Percentiles rank a stretch among this genome's conserved stretches.
Evolutionary conservation across 768 basidiomycete species (phyloP).

Genomic region (Trametes gibbosa): DNA sequence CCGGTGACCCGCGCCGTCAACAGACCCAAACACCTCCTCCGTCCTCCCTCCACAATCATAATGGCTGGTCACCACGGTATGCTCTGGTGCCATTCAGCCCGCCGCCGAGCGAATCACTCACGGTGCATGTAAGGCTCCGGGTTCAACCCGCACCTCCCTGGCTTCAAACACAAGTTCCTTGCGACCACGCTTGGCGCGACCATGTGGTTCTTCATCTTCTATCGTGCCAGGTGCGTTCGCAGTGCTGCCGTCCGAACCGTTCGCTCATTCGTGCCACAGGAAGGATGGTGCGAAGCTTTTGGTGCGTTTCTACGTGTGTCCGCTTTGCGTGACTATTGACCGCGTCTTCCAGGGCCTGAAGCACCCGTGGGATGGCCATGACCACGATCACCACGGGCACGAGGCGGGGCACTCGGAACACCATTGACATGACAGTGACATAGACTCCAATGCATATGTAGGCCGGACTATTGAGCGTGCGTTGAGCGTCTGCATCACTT

Average conservation of each 20-base stretch:
- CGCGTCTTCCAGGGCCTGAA: constrained; percentile 29
- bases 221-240: constrained; percentile 76
- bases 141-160: constrained; percentile 86
- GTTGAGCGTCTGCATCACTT: no score
- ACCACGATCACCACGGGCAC: constrained; percentile 43
- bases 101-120: no score
- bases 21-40: constrained; percentile 16
- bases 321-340: neutral
- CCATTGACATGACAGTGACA: constrained; percentile 30
- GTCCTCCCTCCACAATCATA: constrained; percentile 25
- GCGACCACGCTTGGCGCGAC: constrained; percentile 85
- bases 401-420: constrained; percentile 37
- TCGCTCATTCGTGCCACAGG: constrained; percentile 28
- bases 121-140: constrained; percentile 52
- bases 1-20: constrained; percentile 15
- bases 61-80: constrained; percentile 31
- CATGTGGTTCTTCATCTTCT: constrained; percentile 99
- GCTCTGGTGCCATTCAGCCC: neutral
- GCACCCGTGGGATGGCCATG: constrained; percentile 68
- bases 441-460: neutral
- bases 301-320: constrained; percentile 20
- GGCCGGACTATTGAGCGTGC: neutral
- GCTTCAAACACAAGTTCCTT: constrained; percentile 71
- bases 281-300: constrained; percentile 37
- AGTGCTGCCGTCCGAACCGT: neutral